Conservation (phyloP, 2,329 filamentous ascomycete genomes). For the Cucurbitaria berberidis region DNA sequence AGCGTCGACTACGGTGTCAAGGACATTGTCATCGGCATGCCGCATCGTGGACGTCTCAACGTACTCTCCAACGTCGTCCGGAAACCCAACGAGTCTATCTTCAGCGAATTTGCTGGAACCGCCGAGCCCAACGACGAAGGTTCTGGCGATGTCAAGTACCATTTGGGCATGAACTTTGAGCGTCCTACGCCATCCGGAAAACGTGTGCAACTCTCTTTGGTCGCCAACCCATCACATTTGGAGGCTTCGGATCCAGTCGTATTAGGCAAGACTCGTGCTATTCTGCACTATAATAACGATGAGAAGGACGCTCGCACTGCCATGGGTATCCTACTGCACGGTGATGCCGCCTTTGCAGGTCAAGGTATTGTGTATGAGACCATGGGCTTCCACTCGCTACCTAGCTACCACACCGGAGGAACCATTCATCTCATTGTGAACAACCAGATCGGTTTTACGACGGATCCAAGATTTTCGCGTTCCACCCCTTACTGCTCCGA, state of each 20-base stretch:
- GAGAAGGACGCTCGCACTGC: slow-evolving; percentile 86
- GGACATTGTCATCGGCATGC: slow-evolving; percentile 99
- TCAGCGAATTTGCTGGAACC: slow-evolving; percentile 94
- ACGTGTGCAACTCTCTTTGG: slow-evolving; percentile 97
- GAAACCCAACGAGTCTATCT: slow-evolving; percentile 99
- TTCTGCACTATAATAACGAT: slow-evolving; percentile 98
- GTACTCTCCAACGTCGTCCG: slow-evolving; percentile 98
- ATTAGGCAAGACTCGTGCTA: slow-evolving; percentile 94
- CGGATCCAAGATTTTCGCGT: slow-evolving; percentile 93
- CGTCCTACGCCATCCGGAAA: slow-evolving; percentile 97
- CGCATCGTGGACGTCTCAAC: slow-evolving; percentile 96
- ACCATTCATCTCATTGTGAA: slow-evolving; percentile 98
- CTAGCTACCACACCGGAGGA: slow-evolving; percentile 94
- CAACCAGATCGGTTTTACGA: slow-evolving; percentile 99
- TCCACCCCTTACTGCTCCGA: slow-evolving; percentile 99
- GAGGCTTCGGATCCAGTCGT: slow-evolving; percentile 98
- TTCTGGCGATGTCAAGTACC: slow-evolving; percentile 98
- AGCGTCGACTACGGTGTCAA: slow-evolving; percentile 98
- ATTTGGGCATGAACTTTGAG: slow-evolving; percentile 99
- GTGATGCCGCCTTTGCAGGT: slow-evolving; percentile 94
- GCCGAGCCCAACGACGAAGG: slow-evolving; percentile 90
- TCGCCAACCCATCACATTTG: slow-evolving; percentile 97
- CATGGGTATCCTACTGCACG: slow-evolving; percentile 95
- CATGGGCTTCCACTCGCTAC: slow-evolving; percentile 94
- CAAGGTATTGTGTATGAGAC: slow-evolving; percentile 99